A percentile compares a stretch with the other conserved stretches of the same genome.
Conservation (phyloP, 1,139 yeast genomes). For the Geotrichum klebahnii region DNA sequence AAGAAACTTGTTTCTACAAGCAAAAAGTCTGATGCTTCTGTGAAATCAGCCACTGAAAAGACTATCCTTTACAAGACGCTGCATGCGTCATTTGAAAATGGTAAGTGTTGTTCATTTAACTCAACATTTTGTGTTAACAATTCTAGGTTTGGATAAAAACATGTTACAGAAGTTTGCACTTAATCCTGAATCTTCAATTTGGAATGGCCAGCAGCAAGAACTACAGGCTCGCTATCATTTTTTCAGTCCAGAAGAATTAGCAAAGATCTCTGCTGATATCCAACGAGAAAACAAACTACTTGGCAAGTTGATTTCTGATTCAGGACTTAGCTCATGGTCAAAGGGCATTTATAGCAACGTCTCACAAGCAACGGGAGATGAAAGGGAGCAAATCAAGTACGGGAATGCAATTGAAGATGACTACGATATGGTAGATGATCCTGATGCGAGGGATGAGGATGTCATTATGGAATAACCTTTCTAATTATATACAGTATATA, state of each 20-base stretch:
- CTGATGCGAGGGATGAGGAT: neutral
- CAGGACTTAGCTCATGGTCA: slow-evolving; percentile 16
- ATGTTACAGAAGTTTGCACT: slow-evolving; percentile 8
- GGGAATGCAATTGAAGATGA: neutral
- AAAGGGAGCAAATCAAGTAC: neutral
- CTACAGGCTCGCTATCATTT: slow-evolving; percentile 9
- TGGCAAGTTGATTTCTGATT: slow-evolving; percentile 39
- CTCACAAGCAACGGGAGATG: neutral
- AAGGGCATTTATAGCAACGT: slow-evolving; percentile 13
- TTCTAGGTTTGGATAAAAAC: slow-evolving; percentile 8
- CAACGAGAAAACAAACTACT: slow-evolving; percentile 6
- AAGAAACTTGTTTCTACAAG: slow-evolving; percentile 42
- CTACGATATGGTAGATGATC: neutral
- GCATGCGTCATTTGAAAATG: slow-evolving; percentile 3
- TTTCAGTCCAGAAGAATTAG: slow-evolving; percentile 8
- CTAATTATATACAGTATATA: too few relatives aligned
- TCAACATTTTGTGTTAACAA: slow-evolving; percentile 26
- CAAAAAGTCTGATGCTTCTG: slow-evolving; percentile 46
- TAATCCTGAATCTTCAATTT: slow-evolving; percentile 8
- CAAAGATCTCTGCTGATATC: neutral
- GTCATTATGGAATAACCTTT: slow-evolving; percentile 8
- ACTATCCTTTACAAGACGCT: slow-evolving; percentile 43
- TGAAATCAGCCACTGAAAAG: slow-evolving; percentile 43
- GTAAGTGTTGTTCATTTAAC: neutral
- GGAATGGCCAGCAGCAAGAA: neutral